phyloP scores from a whole-genome alignment of 306 rosid species.

The Prunus campanulata region DNA sequence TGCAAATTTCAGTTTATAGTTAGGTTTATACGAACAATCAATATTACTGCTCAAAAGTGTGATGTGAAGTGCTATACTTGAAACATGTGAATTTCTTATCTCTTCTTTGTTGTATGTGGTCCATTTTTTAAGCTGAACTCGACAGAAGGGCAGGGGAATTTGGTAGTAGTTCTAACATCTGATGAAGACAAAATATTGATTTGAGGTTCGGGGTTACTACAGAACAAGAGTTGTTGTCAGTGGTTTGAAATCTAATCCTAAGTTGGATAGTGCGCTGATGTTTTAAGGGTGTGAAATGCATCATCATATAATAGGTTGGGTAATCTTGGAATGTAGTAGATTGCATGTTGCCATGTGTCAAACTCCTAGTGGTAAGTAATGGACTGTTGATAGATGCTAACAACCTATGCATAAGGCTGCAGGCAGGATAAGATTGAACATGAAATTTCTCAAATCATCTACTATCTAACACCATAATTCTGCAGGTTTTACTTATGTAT shows the following conservation, averaged over 20 bases:
- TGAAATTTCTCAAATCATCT: neutral
- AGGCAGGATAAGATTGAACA: slow-evolving; percentile 39
- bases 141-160: slow-evolving; percentile 13
- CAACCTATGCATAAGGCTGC: neutral
- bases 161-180: slow-evolving; percentile 10
- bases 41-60: neutral
- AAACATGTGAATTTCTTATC: neutral
- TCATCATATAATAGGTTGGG: slow-evolving; percentile 24
- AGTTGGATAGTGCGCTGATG: slow-evolving; percentile 29
- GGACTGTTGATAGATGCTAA: neutral
- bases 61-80: neutral
- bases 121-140: neutral
- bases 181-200: slow-evolving; percentile 20
- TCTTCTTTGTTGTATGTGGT: neutral
- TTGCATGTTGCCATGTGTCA: slow-evolving; percentile 33
- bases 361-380: slow-evolving; percentile 21
- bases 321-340: slow-evolving; percentile 18
- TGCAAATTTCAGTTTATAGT: neutral
- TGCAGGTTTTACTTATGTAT: neutral
- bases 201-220: slow-evolving; percentile 11
- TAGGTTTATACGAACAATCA: neutral
- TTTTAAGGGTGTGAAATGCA: slow-evolving; percentile 22
- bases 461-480: neutral
- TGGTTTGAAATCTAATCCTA: slow-evolving; percentile 24
- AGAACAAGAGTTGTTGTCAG: slow-evolving; percentile 7